phyloP scores from a whole-genome alignment of 768 basidiomycete genomes.

The Naematelia aurantialba region DNA sequence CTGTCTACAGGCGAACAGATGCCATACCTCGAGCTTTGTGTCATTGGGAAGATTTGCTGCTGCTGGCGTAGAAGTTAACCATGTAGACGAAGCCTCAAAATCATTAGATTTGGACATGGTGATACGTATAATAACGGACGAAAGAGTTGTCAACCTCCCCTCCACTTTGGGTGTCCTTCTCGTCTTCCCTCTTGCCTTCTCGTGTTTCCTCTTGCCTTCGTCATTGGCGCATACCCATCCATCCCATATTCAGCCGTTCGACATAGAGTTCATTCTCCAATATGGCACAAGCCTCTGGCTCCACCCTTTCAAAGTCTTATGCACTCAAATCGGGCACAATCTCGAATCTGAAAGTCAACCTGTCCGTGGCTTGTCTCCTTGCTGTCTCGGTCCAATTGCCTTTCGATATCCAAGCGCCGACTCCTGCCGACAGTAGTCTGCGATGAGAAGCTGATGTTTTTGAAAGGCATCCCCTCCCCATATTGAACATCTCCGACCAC shows the following conservation, averaged over 20 bases:
- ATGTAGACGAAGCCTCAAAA: slow-evolving; percentile 36
- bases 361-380: slow-evolving; percentile 1
- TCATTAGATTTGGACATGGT: slow-evolving; percentile 15
- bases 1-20: not conserved
- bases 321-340: slow-evolving; percentile 6
- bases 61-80: slow-evolving; percentile 37
- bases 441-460: not conserved
- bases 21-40: slow-evolving; percentile 41
- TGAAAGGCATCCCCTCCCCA: slow-evolving; percentile 84
- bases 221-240: no score
- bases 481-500: slow-evolving; percentile 95
- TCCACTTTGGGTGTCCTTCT: no score
- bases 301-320: not conserved
- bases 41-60: slow-evolving; percentile 43
- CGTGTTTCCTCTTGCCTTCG: no score
- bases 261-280: no score
- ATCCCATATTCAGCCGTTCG: no score
- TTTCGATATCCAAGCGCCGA: not conserved
- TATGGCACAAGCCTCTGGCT: not conserved
- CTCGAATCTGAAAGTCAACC: slow-evolving; percentile 10
- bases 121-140: slow-evolving; percentile 3
- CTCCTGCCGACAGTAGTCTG: not conserved
- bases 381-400: not conserved
- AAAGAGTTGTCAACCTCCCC: slow-evolving; percentile 1
- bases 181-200: no score